Conservation (phyloP, 345 rosid genomes). For the Arabis alpina region DNA sequence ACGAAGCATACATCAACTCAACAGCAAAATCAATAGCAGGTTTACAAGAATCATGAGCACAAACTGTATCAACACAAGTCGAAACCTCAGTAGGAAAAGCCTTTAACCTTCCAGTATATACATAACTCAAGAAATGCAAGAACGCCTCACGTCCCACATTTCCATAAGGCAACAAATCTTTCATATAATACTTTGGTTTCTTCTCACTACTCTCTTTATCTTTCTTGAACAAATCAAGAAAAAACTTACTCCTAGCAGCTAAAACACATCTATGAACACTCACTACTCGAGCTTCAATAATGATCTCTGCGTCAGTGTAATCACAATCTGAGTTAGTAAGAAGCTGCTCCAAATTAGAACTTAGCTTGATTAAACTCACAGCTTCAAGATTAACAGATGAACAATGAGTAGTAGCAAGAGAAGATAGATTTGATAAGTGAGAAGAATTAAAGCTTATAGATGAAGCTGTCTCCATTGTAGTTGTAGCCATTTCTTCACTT, state of each 20-base stretch:
- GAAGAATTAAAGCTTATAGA: constrained; percentile 80
- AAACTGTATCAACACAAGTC: constrained; percentile 68
- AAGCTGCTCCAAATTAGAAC: constrained; percentile 77
- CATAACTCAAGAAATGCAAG: constrained; percentile 64
- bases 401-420: constrained; percentile 47
- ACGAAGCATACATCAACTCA: constrained; percentile 87
- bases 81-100: constrained; percentile 77
- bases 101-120: constrained; percentile 82
- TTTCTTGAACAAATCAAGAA: constrained; percentile 64
- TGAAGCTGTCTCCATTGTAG: constrained; percentile 72
- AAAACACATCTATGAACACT: constrained; percentile 84
- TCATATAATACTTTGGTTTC: constrained; percentile 61
- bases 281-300: constrained; percentile 58
- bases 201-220: constrained; percentile 47
- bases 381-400: constrained; percentile 57
- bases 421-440: constrained; percentile 55
- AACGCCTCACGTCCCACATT: constrained; percentile 80
- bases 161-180: constrained; percentile 67
- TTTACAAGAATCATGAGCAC: constrained; percentile 84
- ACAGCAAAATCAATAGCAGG: constrained; percentile 82
- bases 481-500: constrained; percentile 55
- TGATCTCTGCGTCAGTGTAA: constrained; percentile 84
- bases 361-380: constrained; percentile 72
- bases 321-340: constrained; percentile 53
- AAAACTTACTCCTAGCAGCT: constrained; percentile 86